These are phyloP conservation scores for Colletotrichum melonis DNA, from an alignment of 2,329 filamentous ascomycete genomes.

Conservation along the genomic window DNA sequence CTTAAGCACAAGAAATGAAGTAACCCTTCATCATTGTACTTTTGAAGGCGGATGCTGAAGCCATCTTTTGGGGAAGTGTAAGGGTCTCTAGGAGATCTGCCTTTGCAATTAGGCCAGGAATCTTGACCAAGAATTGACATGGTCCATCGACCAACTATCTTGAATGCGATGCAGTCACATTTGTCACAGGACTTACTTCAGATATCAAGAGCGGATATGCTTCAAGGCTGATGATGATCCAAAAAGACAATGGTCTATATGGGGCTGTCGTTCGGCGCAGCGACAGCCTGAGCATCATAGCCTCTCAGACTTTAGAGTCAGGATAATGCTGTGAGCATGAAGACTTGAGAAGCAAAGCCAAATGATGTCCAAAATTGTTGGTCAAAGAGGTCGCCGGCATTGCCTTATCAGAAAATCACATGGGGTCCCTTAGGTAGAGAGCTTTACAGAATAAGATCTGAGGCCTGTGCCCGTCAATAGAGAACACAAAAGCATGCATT, in stretches of 20 bases:
- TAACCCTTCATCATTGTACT: neutral
- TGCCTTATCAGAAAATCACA: neutral
- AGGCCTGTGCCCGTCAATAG: neutral
- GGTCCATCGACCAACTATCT: neutral
- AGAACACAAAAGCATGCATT: neutral
- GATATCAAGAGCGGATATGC: no score
- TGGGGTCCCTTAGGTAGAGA: neutral
- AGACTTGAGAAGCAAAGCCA: neutral
- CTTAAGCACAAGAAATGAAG: constrained; percentile 65
- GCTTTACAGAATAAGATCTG: neutral
- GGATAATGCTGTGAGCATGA: neutral
- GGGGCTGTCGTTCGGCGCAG: neutral
- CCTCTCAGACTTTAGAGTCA: neutral
- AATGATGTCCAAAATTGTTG: no score
- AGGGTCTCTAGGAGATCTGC: neutral
- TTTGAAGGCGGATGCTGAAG: neutral
- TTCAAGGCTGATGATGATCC: neutral
- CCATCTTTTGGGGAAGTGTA: neutral
- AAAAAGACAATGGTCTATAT: neutral
- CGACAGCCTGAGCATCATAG: neutral
- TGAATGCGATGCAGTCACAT: neutral
- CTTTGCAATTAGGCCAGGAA: neutral
- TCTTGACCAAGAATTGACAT: neutral
- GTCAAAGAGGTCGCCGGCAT: no score
- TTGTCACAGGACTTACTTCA: neutral